Evolutionary conservation across 164 flowering plant species (phyloP), one percentile per base, ranked within the genome.

Genomic region (Sextonia rubra): DNA sequence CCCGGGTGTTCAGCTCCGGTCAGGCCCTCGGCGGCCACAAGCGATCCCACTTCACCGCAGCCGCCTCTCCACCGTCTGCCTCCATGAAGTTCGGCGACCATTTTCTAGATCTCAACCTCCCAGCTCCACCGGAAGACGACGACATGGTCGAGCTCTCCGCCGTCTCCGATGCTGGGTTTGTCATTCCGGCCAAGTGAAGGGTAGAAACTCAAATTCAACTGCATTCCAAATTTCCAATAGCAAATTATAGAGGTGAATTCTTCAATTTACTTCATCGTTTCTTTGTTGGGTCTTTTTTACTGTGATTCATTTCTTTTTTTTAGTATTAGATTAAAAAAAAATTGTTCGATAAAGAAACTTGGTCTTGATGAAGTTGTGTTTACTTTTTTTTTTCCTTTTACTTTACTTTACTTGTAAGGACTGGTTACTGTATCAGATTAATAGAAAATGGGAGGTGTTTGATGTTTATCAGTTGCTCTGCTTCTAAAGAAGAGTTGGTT

Each of bases 21-120:
- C 98, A 94, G 77, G 98, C 98, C 0, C 88, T 94, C 2, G 98
- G 98, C 20, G 98, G 98, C 2, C 98, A 94, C 71, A 94, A 94
- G 71, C 82, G 98, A 81, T 83, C 93, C 7, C 98, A 94, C 69
- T 74, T 79, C 8, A 74, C 75, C 47, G 76, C 69, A 4, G 18
- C 69, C n/a, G 44, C 71, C 48, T 32, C 68, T 4, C 68, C 0
- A 29, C 69, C 7, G 12, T 15, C 82, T 23, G 25, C 60, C 47
- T 23, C 79, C 25, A 3, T 47, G 62, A 87, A 79, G 73, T 65
- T 73, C 63, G 79, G 77, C 2, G 86, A 76, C 20, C 79, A 52
- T 27, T 74, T 82, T 77, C 85, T 91, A 76, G 98, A 93, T 86
- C 95, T 93, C 30, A 91, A 91, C 68, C 89, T 91, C 27, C 98